phyloP scores from a whole-genome alignment of 345 rosid species.

The Citrus sp. region DNA sequence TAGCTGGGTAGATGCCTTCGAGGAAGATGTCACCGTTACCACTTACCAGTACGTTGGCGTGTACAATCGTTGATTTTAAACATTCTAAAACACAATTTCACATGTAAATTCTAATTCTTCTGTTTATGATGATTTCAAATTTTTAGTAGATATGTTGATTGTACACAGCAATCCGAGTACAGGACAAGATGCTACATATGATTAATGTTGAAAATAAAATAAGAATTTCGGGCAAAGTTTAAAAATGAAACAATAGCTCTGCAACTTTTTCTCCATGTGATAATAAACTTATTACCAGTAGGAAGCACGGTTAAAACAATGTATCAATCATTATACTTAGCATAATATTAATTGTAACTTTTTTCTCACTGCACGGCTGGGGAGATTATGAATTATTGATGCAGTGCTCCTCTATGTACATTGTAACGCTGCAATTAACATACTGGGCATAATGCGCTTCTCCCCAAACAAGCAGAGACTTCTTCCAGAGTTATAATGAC shows the following conservation, averaged over 20 bases:
- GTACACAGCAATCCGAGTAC: no score
- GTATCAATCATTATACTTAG: neutral
- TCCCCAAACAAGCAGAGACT: constrained; percentile 16
- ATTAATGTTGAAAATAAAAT: no score
- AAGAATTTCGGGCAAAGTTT: no score
- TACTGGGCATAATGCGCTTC: constrained; percentile 25
- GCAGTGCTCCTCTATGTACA: neutral
- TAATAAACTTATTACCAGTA: neutral
- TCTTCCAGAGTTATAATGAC: constrained; percentile 44
- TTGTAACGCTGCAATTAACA: constrained; percentile 8
- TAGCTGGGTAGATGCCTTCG: neutral
- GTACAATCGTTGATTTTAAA: neutral
- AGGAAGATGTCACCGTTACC: neutral
- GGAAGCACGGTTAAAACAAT: neutral
- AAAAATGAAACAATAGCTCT: neutral
- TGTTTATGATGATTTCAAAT: neutral
- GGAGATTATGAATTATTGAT: neutral
- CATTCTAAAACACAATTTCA: neutral
- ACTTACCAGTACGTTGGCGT: neutral
- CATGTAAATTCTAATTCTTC: neutral
- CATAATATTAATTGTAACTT: neutral
- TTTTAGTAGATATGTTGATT: neutral
- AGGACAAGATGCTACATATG: no score
- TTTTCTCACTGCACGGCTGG: neutral
- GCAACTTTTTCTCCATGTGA: neutral